Evolutionary conservation across 257 asterid genomes (phyloP).

Genomic region (Solanum pinnatisectum): DNA sequence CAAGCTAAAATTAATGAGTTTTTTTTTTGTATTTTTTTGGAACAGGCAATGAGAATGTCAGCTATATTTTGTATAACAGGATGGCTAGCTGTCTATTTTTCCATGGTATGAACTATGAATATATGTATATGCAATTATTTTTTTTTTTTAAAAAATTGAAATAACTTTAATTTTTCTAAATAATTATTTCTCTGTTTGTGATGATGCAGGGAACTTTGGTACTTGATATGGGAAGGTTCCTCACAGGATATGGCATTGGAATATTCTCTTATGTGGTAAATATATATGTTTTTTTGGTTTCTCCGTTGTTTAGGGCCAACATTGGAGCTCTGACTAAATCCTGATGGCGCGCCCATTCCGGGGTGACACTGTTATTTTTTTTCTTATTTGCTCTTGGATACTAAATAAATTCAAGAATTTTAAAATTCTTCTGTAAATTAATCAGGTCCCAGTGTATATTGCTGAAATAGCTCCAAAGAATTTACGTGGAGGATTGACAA

Average conservation of each 20-base stretch:
- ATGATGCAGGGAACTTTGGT: slow-evolving; percentile 41
- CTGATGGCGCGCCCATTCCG: no score
- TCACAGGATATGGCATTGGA: slow-evolving; percentile 83
- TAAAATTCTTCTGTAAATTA: neutral
- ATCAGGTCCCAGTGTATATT: slow-evolving; percentile 71
- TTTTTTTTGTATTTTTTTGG: neutral
- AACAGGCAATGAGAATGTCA: slow-evolving; percentile 74
- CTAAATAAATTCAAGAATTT: neutral
- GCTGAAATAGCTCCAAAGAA: slow-evolving; percentile 81
- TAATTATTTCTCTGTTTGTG: neutral
- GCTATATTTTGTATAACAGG: slow-evolving; percentile 59
- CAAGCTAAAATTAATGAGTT: neutral
- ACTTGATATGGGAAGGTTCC: slow-evolving; percentile 71
- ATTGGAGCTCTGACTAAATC: no score
- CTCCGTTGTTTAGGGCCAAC: neutral
- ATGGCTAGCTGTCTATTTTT: slow-evolving; percentile 62
- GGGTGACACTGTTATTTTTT: no score
- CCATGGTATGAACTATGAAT: slow-evolving; percentile 34
- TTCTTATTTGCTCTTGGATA: neutral
- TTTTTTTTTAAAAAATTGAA: no score
- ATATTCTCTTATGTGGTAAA: slow-evolving; percentile 72
- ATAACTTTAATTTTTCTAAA: neutral
- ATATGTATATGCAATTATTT: neutral
- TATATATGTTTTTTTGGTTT: no score
- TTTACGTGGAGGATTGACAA: slow-evolving; percentile 82